Percentiles rank a stretch among this genome's conserved stretches.
phyloP scores from a whole-genome alignment of 306 rosid species.

The Vigna reflexopilosa region DNA sequence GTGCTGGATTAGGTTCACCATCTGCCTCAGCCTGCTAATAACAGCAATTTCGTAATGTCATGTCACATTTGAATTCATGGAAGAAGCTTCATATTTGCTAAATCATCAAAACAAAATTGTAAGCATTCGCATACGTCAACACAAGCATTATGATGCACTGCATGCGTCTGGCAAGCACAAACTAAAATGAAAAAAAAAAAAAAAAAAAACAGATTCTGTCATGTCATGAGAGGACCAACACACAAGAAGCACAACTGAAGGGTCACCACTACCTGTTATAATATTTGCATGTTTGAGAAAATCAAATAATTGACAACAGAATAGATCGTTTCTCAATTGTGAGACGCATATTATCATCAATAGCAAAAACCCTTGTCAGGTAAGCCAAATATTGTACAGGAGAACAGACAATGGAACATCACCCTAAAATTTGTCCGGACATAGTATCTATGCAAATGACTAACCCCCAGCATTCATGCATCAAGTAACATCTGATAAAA shows the following conservation, averaged over 20 bases:
- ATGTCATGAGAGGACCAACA: constrained; percentile 6
- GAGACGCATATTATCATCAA: constrained; percentile 16
- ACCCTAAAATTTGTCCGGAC: neutral
- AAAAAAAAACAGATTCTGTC: neutral
- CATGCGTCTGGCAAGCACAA: constrained; percentile 23
- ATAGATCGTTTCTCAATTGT: constrained; percentile 11
- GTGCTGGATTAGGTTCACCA: constrained; percentile 48
- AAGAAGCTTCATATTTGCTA: constrained; percentile 34
- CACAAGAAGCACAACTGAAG: neutral
- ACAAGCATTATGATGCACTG: neutral
- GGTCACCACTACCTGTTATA: neutral
- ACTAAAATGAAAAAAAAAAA: neutral
- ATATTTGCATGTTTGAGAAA: neutral
- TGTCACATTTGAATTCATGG: constrained; percentile 20
- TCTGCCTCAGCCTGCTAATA: constrained; percentile 58
- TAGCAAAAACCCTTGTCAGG: constrained; percentile 8
- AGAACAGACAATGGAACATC: neutral
- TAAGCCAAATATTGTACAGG: constrained; percentile 6
- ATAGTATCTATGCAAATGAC: neutral
- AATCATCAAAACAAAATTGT: constrained; percentile 14
- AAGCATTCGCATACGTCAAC: constrained; percentile 20
- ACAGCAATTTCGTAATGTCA: constrained; percentile 37
- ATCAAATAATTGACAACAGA: neutral
- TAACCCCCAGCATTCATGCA: neutral
- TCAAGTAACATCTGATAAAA: neutral